Percentiles rank a stretch among this genome's conserved stretches.
Evolutionary conservation across 371 early-diverging fungal species (phyloP).

Genomic region (Phascolomyces articulosus): DNA sequence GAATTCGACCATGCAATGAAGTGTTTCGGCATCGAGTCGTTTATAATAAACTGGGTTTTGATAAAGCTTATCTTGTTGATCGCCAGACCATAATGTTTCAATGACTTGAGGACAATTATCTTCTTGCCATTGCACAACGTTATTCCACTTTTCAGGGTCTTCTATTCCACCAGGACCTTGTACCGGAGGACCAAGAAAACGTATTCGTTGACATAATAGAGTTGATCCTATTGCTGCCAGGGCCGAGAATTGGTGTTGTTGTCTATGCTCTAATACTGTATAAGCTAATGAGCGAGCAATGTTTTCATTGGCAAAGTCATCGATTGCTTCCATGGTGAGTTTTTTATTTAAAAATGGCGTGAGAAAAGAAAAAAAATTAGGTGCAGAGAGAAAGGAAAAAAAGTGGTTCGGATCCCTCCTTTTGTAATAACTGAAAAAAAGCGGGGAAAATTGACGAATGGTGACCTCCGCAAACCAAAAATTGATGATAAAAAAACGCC

Average conservation of each 20-base stretch:
- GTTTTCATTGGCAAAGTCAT: constrained; percentile 52
- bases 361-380: no score
- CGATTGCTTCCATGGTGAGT: constrained; percentile 51
- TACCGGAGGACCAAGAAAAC: constrained; percentile 21
- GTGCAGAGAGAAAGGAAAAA: no score
- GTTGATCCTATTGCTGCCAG: constrained; percentile 39
- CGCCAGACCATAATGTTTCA: constrained; percentile 29
- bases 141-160: constrained; percentile 30
- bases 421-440: no score
- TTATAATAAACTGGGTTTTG: constrained; percentile 47
- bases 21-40: constrained; percentile 45
- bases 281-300: constrained; percentile 51
- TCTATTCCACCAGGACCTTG: neutral
- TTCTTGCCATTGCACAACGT: constrained; percentile 44
- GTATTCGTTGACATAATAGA: constrained; percentile 39
- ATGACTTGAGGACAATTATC: constrained; percentile 39
- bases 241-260: constrained; percentile 29
- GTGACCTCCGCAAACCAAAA: no score
- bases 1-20: constrained; percentile 45
- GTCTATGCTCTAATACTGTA: constrained; percentile 40
- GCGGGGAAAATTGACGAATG: no score
- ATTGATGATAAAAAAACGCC: no score
- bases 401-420: no score
- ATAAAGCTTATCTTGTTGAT: constrained; percentile 24
- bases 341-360: no score